These are phyloP conservation scores for Penicillium sp. DNA, from an alignment of 2,329 filamentous ascomycete species.

Conservation along the genomic window DNA sequence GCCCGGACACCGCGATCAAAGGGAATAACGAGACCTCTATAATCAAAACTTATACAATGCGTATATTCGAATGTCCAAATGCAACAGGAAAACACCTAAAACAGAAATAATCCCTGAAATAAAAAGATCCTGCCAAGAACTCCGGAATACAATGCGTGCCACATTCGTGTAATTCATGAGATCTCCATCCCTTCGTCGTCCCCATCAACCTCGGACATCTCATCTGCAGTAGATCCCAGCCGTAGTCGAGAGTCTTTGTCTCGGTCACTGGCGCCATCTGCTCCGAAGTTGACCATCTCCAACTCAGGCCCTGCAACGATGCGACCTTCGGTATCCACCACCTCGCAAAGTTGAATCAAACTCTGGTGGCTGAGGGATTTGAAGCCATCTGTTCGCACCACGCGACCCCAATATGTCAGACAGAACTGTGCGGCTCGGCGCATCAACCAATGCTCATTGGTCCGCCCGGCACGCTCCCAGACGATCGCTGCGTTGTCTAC, in stretches of 20 bases:
- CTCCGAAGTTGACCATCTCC: constrained; percentile 56
- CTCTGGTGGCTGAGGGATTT: constrained; percentile 73
- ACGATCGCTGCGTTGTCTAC: constrained; percentile 93
- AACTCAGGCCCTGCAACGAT: constrained; percentile 86
- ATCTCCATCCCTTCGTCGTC: constrained; percentile 52
- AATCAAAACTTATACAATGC: constrained; percentile 1
- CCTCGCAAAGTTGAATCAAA: constrained; percentile 87
- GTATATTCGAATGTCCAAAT: not conserved
- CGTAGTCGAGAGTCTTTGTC: constrained; percentile 34
- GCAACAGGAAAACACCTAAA: constrained; percentile 2
- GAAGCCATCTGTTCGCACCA: constrained; percentile 88
- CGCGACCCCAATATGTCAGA: constrained; percentile 88
- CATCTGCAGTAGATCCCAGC: constrained; percentile 30
- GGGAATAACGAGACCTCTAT: not conserved
- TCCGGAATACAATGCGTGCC: constrained; percentile 19
- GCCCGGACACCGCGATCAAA: constrained; percentile 15
- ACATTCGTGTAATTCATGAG: constrained; percentile 29
- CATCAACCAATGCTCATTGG: constrained; percentile 90
- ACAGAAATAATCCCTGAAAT: constrained; percentile 8
- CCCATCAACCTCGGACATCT: constrained; percentile 44
- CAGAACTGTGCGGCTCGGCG: constrained; percentile 85
- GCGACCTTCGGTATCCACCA: constrained; percentile 88
- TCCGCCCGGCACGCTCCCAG: constrained; percentile 89
- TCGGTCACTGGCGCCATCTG: constrained; percentile 44
- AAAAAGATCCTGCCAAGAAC: constrained; percentile 15